Conservation (phyloP, 2,329 filamentous ascomycete genomes). For the Trichoderma koningiopsis region DNA sequence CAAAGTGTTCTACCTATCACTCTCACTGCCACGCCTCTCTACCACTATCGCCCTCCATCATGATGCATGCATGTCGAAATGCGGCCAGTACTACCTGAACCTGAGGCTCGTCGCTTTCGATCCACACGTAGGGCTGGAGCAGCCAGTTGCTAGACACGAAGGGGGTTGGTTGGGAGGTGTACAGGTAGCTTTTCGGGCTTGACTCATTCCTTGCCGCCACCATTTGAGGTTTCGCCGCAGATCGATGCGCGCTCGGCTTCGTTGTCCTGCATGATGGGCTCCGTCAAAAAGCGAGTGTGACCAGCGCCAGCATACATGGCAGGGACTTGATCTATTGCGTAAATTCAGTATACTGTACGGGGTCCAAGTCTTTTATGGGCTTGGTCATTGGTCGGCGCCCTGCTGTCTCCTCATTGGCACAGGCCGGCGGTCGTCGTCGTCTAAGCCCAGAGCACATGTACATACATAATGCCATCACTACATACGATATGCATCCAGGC, state of each 20-base stretch:
- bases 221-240: background rate
- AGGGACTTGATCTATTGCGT: no score
- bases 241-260: conserved; percentile 12
- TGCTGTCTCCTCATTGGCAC: background rate
- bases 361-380: background rate
- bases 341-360: no score
- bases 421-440: background rate
- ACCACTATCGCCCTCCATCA: background rate
- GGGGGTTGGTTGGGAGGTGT: conserved; percentile 15
- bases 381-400: background rate
- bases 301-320: background rate
- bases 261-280: background rate
- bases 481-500: conserved; percentile 12
- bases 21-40: background rate
- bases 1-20: background rate
- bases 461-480: background rate
- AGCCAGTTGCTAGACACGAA: background rate
- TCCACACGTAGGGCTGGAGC: conserved; percentile 24
- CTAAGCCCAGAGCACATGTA: background rate
- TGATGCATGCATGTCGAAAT: conserved; percentile 22
- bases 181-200: background rate
- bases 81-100: background rate
- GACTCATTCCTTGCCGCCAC: conserved; percentile 13
- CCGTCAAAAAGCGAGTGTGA: background rate
- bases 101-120: background rate